A percentile compares a stretch with the other conserved stretches of the same genome.
These are phyloP conservation scores for Coniosporium apollinis DNA, from an alignment of 495 filamentous ascomycete species.

Conservation along the genomic window DNA sequence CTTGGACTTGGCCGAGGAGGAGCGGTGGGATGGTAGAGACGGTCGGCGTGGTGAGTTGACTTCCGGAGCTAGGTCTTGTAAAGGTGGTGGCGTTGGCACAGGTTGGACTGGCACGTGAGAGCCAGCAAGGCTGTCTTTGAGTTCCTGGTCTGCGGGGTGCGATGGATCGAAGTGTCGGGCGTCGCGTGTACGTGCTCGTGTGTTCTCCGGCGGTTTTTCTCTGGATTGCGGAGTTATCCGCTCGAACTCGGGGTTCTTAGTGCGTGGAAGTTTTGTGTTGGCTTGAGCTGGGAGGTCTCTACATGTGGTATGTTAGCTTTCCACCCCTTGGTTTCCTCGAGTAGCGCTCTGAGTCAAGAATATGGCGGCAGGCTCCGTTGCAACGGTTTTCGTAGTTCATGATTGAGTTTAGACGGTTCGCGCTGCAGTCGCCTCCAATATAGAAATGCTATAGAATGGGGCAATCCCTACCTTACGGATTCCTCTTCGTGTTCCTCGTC, in stretches of 20 bases:
- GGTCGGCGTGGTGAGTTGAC: conserved; percentile 13
- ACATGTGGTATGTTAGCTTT: no score
- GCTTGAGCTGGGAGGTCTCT: no score
- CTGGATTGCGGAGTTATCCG: not conserved
- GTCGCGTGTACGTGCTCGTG: not conserved
- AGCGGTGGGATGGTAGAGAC: conserved; percentile 2
- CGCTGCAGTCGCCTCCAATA: no score
- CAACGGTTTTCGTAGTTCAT: no score
- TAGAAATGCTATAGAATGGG: not conserved
- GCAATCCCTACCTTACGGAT: not conserved
- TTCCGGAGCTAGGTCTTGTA: conserved; percentile 12
- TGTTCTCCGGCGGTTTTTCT: not conserved
- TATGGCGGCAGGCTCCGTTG: no score
- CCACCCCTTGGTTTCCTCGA: no score
- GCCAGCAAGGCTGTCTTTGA: no score
- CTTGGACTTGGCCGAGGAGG: not conserved
- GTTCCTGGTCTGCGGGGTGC: not conserved
- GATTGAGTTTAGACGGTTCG: no score
- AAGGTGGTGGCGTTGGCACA: no score
- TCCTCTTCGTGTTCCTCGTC: not conserved
- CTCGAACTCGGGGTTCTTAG: not conserved
- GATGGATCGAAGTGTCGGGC: not conserved
- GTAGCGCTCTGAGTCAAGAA: no score
- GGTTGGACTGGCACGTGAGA: no score
- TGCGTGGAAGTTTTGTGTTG: no score